Conservation (phyloP, 305 asterid genomes). For the Solanum hybrid region DNA sequence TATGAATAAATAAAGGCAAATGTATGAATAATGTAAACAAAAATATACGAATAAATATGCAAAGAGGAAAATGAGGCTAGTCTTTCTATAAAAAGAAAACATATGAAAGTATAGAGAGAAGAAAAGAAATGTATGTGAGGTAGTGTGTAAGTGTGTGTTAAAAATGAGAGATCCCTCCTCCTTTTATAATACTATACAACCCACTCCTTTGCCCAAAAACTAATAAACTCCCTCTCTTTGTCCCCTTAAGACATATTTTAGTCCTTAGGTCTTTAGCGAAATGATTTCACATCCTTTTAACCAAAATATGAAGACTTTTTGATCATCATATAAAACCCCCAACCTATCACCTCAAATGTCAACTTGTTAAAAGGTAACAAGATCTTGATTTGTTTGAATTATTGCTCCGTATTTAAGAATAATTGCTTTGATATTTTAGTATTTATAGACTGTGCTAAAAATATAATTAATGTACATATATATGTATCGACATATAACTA, state of each 20-base stretch:
- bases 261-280: not conserved
- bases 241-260: not conserved
- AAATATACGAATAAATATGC: too few species aligned
- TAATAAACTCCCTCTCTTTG: not conserved
- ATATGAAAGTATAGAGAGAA: too few species aligned
- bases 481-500: not conserved
- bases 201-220: not conserved
- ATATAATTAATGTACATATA: not conserved
- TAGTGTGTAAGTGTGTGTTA: not conserved
- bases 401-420: too few species aligned
- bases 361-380: not conserved
- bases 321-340: not conserved
- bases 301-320: not conserved
- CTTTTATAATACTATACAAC: not conserved
- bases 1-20: too few species aligned
- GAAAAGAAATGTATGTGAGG: too few species aligned
- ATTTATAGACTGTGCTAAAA: not conserved
- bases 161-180: not conserved
- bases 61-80: too few species aligned
- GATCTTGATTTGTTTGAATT: not conserved
- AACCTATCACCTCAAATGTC: not conserved
- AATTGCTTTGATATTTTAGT: not conserved
- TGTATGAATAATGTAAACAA: too few species aligned
- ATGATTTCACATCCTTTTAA: not conserved
- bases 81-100: too few species aligned